Base-by-base conservation (phyloP, 2,329 filamentous ascomycete genomes). In the Claviceps sp. region DNA sequence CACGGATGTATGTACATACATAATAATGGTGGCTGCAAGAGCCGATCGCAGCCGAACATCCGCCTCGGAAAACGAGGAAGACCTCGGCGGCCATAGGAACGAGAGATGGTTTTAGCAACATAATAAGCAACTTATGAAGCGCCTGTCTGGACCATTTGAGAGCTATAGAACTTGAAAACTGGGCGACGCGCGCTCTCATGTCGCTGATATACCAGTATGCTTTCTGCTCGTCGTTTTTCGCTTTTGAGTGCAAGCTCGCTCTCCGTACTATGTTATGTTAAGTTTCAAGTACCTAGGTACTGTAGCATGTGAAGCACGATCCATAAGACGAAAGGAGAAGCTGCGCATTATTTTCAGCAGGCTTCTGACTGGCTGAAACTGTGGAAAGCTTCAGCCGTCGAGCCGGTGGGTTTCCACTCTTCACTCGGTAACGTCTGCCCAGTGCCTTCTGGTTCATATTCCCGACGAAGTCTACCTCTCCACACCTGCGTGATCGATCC, bases 391-490 rank as follows among this genome's bases (percentile, higher is more conserved):
- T 34, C 48, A 50, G 14, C 2, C 17, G 5, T 40, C n/a, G 3
- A 22, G 17, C 16, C 17, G 16, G n/a, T 22, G 29, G 20, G 17
- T 36, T 29, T 47, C 34, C 38, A 44, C 36, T 34, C 16, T 51
- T 43, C 54, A 51, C 56, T 55, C 53, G 53, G 52, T 40, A 55
- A 53, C 57, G 52, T 54, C n/a, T n/a, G n/a, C n/a, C n/a, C n/a
- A n/a, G n/a, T n/a, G n/a, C n/a, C n/a, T n/a, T n/a, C n/a, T 53
- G 49, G 43, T 29, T 43, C 39, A 34, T 51, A 52, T 49, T 55
- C 45, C 50, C 52, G 50, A 51, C 51, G 53, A 53, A 58, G 62
- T 61, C 62, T 56, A 61, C 57, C 54, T 57, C 61, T 59, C 61
- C 58, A 58, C 58, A 55, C 55, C 53, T 55, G 45, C 53, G 47